These are phyloP conservation scores for Pythium insidiosum DNA, from an alignment of 352 stramenopile species.

Conservation along the genomic window DNA sequence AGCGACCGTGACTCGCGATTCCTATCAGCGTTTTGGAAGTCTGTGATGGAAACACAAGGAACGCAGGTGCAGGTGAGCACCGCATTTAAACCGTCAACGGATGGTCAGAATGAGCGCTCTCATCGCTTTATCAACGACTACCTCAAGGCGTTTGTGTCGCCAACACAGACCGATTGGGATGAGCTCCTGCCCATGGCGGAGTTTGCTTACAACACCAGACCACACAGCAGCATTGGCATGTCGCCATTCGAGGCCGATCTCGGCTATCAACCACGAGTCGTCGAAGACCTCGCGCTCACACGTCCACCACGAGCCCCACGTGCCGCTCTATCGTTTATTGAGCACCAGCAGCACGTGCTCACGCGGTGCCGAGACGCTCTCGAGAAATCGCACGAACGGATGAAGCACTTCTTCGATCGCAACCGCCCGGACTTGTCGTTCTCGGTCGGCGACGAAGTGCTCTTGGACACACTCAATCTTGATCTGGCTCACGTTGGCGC, in stretches of 20 bases:
- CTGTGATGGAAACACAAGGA: not conserved
- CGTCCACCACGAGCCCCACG: not conserved
- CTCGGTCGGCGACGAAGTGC: slow-evolving; percentile 6
- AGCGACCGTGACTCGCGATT: too few species aligned
- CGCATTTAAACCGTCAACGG: slow-evolving; percentile 3
- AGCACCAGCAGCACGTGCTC: not conserved
- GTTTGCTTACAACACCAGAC: slow-evolving; percentile 8
- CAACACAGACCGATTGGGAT: slow-evolving; percentile 6
- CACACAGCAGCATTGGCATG: slow-evolving; percentile 5
- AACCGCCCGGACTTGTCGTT: slow-evolving; percentile 5
- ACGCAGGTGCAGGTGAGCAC: slow-evolving; percentile 2
- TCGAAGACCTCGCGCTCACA: not conserved
- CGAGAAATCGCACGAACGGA: not conserved
- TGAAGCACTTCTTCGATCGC: slow-evolving; percentile 2
- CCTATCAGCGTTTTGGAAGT: slow-evolving; percentile 5
- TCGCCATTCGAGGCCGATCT: slow-evolving; percentile 7
- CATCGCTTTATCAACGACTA: slow-evolving; percentile 6
- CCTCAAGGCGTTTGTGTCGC: not conserved
- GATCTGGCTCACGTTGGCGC: slow-evolving; percentile 5
- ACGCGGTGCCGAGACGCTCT: not conserved
- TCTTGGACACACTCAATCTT: slow-evolving; percentile 14
- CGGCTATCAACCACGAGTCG: not conserved
- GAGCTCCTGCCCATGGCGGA: slow-evolving; percentile 5
- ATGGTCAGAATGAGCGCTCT: slow-evolving; percentile 6
- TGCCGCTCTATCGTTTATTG: not conserved